These are phyloP conservation scores for Austroboletus niveus DNA, from an alignment of 1,284 basidiomycete species.

Conservation along the genomic window DNA sequence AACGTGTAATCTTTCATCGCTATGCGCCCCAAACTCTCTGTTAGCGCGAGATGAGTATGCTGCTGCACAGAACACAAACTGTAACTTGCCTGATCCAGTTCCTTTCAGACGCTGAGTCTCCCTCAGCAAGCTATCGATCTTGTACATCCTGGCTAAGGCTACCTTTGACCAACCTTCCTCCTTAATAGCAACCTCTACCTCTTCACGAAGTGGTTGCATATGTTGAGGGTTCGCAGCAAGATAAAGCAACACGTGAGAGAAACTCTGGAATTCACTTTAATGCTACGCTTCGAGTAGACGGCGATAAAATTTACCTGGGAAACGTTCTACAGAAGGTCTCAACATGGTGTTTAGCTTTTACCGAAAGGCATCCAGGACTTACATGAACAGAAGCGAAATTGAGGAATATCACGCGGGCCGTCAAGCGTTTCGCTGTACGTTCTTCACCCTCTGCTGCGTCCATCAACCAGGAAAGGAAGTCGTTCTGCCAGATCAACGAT, in stretches of 20 bases:
- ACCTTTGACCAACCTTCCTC: conserved; percentile 45
- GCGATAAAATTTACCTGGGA: conserved; percentile 11
- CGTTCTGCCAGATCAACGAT: conserved; percentile 29
- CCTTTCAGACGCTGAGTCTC: conserved; percentile 36
- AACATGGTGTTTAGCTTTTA: not conserved
- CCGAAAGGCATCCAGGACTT: not conserved
- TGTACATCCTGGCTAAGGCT: conserved; percentile 40
- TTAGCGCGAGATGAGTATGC: not conserved
- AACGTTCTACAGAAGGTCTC: conserved; percentile 6
- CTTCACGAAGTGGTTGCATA: conserved; percentile 8
- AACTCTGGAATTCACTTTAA: conserved; percentile 14
- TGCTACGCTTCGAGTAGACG: not conserved
- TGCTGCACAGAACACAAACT: not conserved
- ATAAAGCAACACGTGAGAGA: conserved; percentile 37
- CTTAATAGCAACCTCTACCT: conserved; percentile 33
- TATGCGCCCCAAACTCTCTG: conserved; percentile 34
- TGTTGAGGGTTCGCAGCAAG: conserved; percentile 29
- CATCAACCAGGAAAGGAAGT: conserved; percentile 45
- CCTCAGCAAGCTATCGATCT: conserved; percentile 47
- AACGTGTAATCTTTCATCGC: conserved; percentile 38
- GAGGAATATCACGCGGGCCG: conserved; percentile 32
- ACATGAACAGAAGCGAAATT: conserved; percentile 42
- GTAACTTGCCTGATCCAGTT: not conserved
- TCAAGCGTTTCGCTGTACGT: conserved; percentile 28
- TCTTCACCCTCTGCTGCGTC: conserved; percentile 37